phyloP scores from a whole-genome alignment of 805 yeast genomes.

The Wilhelminamyces savonicus region DNA sequence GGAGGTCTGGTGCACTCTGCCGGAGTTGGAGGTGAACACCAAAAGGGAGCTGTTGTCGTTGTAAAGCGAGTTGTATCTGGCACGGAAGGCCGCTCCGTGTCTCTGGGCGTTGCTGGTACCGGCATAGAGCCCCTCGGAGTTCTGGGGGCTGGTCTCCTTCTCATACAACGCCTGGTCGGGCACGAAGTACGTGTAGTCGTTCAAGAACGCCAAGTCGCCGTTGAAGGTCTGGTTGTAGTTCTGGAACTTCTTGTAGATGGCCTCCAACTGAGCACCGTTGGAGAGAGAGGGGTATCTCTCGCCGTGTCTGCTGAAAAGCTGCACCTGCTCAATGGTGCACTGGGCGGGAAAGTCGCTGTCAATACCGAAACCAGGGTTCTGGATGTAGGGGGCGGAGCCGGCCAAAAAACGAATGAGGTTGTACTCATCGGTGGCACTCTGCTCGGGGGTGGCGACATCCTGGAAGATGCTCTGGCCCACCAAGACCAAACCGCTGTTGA shows the following conservation, averaged over 20 bases:
- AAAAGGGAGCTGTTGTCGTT: constrained; percentile 31
- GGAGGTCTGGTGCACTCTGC: constrained; percentile 52
- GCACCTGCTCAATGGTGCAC: constrained; percentile 1
- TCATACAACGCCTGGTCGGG: constrained; percentile 33
- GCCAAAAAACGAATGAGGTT: constrained; percentile 46
- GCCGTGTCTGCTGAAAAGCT: constrained; percentile 7
- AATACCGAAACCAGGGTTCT: constrained; percentile 48
- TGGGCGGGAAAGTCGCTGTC: constrained; percentile 41
- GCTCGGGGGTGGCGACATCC: constrained; percentile 33
- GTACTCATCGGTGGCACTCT: constrained; percentile 37
- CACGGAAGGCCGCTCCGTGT: constrained; percentile 45
- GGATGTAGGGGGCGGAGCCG: constrained; percentile 53
- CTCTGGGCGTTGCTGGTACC: constrained; percentile 45
- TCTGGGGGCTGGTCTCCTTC: constrained; percentile 44
- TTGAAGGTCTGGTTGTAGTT: constrained; percentile 8
- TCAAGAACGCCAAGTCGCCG: constrained; percentile 14
- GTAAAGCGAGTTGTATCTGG: constrained; percentile 44
- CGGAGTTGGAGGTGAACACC: constrained; percentile 49
- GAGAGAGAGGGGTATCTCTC: constrained; percentile 12
- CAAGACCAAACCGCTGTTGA: constrained; percentile 24
- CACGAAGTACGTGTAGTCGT: constrained; percentile 42
- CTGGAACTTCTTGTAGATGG: constrained; percentile 8
- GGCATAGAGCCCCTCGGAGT: constrained; percentile 38
- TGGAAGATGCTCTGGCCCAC: constrained; percentile 19
- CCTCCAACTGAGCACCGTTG: constrained; percentile 7